phyloP scores from a whole-genome alignment of 805 yeast genomes.

The Myxozyma udenii region DNA sequence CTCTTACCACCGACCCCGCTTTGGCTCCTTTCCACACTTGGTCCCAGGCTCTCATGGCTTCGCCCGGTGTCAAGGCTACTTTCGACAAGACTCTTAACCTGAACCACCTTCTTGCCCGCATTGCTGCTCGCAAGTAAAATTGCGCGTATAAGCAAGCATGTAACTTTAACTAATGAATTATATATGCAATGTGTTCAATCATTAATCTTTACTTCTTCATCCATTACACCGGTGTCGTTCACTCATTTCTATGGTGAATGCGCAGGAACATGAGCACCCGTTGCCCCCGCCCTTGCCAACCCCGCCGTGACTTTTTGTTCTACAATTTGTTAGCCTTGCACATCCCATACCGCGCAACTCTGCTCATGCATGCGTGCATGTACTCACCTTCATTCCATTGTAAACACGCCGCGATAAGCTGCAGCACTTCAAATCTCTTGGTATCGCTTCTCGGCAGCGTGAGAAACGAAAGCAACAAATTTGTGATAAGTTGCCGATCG shows the following conservation, averaged over 20 bases:
- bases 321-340: background rate
- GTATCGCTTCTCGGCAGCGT: slow-evolving; percentile 89
- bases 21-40: slow-evolving; percentile 27
- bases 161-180: no score
- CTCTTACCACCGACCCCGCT: slow-evolving; percentile 26
- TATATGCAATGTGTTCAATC: no score
- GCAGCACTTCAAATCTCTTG: slow-evolving; percentile 88
- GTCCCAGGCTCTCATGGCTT: slow-evolving; percentile 20
- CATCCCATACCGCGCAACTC: background rate
- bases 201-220: no score
- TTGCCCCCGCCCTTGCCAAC: slow-evolving; percentile 36
- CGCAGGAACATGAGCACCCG: background rate
- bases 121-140: background rate
- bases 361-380: no score
- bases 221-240: no score
- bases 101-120: background rate
- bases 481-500: slow-evolving; percentile 68
- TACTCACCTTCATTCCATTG: slow-evolving; percentile 77
- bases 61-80: slow-evolving; percentile 30
- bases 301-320: slow-evolving; percentile 73
- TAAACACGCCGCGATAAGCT: slow-evolving; percentile 73
- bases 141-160: background rate
- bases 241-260: no score
- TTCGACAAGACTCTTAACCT: slow-evolving; percentile 21
- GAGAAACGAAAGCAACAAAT: slow-evolving; percentile 77